Base-by-base conservation (phyloP, 805 yeast species). In the Lipomyces yamadae region DNA sequence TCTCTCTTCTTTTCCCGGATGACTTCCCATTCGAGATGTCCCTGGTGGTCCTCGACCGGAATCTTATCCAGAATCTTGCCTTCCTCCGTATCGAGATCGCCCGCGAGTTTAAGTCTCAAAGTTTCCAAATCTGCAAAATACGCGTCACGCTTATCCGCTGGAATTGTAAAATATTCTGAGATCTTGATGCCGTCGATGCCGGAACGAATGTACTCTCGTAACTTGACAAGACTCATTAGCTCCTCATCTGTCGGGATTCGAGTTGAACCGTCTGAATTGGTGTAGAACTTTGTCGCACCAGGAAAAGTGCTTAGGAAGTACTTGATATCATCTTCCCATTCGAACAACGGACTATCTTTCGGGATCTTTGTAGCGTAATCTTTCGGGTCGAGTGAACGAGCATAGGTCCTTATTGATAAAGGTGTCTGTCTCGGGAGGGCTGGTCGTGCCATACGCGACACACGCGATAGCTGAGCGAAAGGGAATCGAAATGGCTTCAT, bases 11-110 rank as follows among this genome's bases (percentile, higher is more conserved):
- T 85, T 75, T 86, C 92, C 69, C 95, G 83, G 57, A 91, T 86
- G 64, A 90, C 80, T 73, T 86, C 84, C 96, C 95, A 91, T 74
- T 87, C 86, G 73, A 90, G 84, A 74, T 87, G 89, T 48, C 96
- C 96, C 18, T 91, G 87, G 52, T 86, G 81, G 78, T 89, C 95
- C 78, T 88, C 90, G 76, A 85, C 90, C 56, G 97, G 96, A 66
- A 91, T 85, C 79, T 91, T 91, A 77, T 91, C 97, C 71, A 91
- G 83, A 73, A 91, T 88, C 73, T 85, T 82, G 59, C 89, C 88
- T 50, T 42, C 88, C 85, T 32, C 83, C 11, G 54, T 10, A 24
- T 56, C 60, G 24, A 37, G n/a, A 11, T 60, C 68, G 15, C 52
- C 57, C n/a, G 57, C 59, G 39, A 58, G 29, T 33, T 62, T 56